Evolutionary conservation across 2,329 filamentous ascomycete species (phyloP), one percentile per base, ranked within the genome.

Genomic region (Dendrostoma leiphaemia): DNA sequence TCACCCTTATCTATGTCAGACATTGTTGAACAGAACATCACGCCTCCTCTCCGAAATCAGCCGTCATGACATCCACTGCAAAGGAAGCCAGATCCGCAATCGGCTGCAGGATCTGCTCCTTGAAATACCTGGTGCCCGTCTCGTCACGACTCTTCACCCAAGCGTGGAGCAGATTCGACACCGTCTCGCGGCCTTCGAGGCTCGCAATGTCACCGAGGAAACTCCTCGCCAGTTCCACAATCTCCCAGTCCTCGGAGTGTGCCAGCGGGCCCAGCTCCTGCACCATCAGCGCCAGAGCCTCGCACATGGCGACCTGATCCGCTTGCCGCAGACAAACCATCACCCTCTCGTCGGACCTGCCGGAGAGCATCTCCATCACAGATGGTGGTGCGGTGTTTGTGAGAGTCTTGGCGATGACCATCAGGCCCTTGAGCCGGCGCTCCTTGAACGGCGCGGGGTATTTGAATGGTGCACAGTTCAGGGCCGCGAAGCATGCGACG

Each of bases 251-350:
- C 6, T 71, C 66, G 6, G 71, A 71, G 57, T 78, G 74, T 4
- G 70, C 75, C 26, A 65, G 60, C 0, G 73, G 72, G 1, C 69
- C 73, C 43, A 75, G 71, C 28, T 71, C 66, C 19, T 76, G 59
- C 12, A 79, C 70, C 61, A 85, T 71, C 34, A 74, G 67, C 51
- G 83, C 67, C 13, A 84, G 63, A 51, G 76, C 76, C 60, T 84
- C 79, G 57, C 77, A 79, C 47, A 83, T 67, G 9, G 75, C 78
- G 3, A 80, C 72, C 57, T 80, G 79, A 53, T 84, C 81, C 9
- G 79, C 73, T 15, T 72, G 69, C 4, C 65, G 63, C 17, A 83
- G 61, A 8, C 59, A 59, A 1, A 60, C 60, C 13, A 65, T 52
- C 2, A 68, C 57, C 40, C 62, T 62, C 15, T 62, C 60, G 41